Conservation (phyloP, 768 basidiomycete genomes). For the Mycena haematopus region DNA sequence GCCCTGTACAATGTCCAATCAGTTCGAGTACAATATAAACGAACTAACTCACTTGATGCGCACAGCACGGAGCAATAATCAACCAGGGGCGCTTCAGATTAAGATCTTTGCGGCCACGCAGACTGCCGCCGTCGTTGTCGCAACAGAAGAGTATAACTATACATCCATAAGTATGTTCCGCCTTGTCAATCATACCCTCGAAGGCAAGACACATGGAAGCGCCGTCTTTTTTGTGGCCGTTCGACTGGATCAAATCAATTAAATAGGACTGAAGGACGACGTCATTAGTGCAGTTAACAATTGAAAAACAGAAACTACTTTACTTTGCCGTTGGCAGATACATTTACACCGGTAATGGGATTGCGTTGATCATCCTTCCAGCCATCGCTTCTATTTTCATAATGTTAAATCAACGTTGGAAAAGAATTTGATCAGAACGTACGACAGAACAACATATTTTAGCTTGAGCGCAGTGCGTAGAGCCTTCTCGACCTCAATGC, state of each 20-base stretch:
- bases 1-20: not conserved
- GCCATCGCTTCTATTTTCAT: constrained; percentile 27
- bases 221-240: not conserved
- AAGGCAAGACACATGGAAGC: not conserved
- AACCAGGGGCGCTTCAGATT: not conserved
- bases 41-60: not conserved
- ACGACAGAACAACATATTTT: constrained; percentile 27
- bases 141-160: not conserved
- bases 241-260: not conserved
- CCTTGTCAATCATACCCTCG: not conserved
- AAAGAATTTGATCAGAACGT: not conserved
- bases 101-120: not conserved
- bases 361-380: constrained; percentile 37
- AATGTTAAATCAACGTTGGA: too few species aligned
- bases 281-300: too few species aligned
- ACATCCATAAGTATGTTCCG: not conserved
- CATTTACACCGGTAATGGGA: constrained; percentile 35
- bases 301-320: not conserved
- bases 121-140: not conserved
- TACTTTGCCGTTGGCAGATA: constrained; percentile 33
- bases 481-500: constrained; percentile 18
- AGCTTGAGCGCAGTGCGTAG: constrained; percentile 24
- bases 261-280: not conserved
- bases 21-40: not conserved
- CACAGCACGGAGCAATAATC: not conserved